phyloP scores from a whole-genome alignment of 345 rosid species.

The Aethionema arabicum region DNA sequence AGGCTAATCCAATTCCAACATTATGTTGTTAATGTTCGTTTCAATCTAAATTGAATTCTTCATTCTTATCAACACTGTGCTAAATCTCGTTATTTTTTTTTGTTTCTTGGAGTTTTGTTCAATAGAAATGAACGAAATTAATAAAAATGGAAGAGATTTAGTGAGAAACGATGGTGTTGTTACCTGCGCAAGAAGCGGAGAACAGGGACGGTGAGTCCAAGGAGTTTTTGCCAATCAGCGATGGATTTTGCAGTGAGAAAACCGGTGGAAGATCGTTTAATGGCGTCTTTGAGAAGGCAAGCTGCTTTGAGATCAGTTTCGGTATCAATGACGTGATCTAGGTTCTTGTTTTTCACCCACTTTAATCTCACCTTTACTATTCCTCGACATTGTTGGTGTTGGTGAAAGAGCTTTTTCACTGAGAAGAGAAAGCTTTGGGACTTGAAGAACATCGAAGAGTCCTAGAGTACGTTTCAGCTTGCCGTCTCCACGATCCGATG shows the following conservation, averaged over 20 bases:
- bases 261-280: slow-evolving; percentile 78
- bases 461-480: not conserved
- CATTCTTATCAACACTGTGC: too few relatives aligned
- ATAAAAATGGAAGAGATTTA: slow-evolving; percentile 14
- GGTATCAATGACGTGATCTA: slow-evolving; percentile 77
- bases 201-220: slow-evolving; percentile 93
- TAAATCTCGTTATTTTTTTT: too few relatives aligned
- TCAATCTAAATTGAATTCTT: too few relatives aligned
- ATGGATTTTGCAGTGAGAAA: slow-evolving; percentile 90
- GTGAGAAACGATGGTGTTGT: not conserved
- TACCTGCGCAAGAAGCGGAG: slow-evolving; percentile 89
- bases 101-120: too few relatives aligned
- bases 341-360: slow-evolving; percentile 86
- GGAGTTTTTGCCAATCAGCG: slow-evolving; percentile 88
- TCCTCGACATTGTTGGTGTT: slow-evolving; percentile 52
- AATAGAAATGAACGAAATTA: not conserved
- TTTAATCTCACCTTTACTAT: slow-evolving; percentile 76
- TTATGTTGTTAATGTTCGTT: too few relatives aligned
- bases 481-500: not conserved
- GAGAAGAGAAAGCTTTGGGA: slow-evolving; percentile 28
- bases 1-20: too few relatives aligned
- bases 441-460: slow-evolving; percentile 34
- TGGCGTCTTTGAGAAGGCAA: slow-evolving; percentile 85
- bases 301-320: slow-evolving; percentile 96
- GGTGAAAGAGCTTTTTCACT: slow-evolving; percentile 33